Conservation (phyloP, 2,329 filamentous ascomycete genomes). For the Daldinia sp. region DNA sequence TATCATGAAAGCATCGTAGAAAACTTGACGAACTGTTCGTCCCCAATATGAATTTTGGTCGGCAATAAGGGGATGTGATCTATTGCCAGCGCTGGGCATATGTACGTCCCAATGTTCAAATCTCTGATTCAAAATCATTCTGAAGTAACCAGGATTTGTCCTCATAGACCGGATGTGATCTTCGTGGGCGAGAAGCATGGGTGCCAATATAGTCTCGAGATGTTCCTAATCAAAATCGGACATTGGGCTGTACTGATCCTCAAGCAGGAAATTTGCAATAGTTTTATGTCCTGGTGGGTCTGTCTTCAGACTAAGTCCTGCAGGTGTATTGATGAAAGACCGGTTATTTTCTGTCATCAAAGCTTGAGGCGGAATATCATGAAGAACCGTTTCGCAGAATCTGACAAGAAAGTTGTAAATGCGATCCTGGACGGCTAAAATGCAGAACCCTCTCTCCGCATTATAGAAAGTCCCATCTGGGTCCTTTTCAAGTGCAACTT, state of each 20-base stretch:
- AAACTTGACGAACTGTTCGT: neutral
- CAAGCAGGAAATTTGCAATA: no score
- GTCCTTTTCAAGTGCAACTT: neutral
- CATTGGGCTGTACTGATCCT: constrained; percentile 11
- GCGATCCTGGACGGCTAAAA: constrained; percentile 12
- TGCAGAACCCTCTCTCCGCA: constrained; percentile 5
- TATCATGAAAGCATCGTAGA: neutral
- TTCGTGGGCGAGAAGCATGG: constrained; percentile 2
- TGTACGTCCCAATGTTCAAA: neutral
- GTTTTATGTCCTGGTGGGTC: neutral
- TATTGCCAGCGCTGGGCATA: neutral
- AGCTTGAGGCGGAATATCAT: constrained; percentile 7
- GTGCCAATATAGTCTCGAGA: neutral
- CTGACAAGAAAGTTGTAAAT: constrained; percentile 17
- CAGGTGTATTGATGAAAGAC: neutral
- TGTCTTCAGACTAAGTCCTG: neutral
- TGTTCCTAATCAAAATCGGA: neutral
- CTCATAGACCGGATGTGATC: constrained; percentile 23
- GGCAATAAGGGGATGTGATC: neutral
- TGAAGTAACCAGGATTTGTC: constrained; percentile 22
- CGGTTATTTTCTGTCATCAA: neutral
- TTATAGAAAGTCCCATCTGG: neutral
- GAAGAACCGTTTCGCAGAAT: constrained; percentile 16
- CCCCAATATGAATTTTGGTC: neutral
- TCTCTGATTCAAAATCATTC: neutral